Evolutionary conservation across 352 stramenopile species (phyloP).

Genomic region (Globisporangium canariense): DNA sequence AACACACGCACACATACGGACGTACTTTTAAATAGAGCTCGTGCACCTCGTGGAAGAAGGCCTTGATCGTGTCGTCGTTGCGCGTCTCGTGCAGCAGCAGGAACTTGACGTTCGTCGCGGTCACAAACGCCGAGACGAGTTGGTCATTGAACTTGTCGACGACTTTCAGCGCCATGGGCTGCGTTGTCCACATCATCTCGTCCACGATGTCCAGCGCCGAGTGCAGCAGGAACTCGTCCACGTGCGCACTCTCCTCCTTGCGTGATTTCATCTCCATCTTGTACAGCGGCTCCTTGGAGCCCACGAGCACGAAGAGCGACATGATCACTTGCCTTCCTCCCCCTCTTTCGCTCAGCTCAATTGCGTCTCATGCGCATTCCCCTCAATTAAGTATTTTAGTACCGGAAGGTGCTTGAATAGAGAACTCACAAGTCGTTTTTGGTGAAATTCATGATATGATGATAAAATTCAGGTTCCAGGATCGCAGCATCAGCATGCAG

Average conservation of each 20-base stretch:
- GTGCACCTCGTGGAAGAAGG: constrained; percentile 97
- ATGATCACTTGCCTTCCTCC: constrained; percentile 24
- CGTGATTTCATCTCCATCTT: constrained; percentile 84
- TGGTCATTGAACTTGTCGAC: constrained; percentile 97
- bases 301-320: constrained; percentile 85
- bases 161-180: constrained; percentile 90
- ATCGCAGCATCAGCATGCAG: not conserved
- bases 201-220: constrained; percentile 97
- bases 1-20: constrained; percentile 2
- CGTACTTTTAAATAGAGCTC: constrained; percentile 97
- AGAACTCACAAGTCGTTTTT: not conserved
- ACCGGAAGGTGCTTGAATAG: constrained; percentile 1
- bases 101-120: constrained; percentile 94
- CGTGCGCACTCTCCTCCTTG: constrained; percentile 85
- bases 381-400: not conserved
- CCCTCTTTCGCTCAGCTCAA: too few species aligned
- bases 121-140: constrained; percentile 95
- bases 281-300: constrained; percentile 84
- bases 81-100: constrained; percentile 93
- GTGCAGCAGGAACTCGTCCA: constrained; percentile 98
- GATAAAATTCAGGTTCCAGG: too few species aligned
- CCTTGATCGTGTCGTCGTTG: constrained; percentile 94
- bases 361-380: constrained; percentile 1
- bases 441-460: too few species aligned
- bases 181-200: constrained; percentile 93